Base-by-base conservation (phyloP, 1,139 yeast genomes). In the Zygoascus sp. region DNA sequence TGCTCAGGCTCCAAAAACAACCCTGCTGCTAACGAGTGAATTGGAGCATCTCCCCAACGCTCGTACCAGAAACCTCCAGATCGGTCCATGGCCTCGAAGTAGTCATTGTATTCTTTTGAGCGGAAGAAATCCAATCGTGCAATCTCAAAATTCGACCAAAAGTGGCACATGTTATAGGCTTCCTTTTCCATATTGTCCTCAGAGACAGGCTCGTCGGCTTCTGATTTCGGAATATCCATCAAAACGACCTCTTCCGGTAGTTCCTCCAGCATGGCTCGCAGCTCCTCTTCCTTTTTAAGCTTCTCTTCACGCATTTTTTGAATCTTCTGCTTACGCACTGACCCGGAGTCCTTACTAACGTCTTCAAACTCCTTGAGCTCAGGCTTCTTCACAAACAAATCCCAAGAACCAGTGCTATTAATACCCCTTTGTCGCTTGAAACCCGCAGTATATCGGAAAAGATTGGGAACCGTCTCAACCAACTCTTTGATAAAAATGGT, bases 11-110 rank as follows among this genome's bases (percentile, higher is more conserved):
- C 74, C 40, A 88, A 67, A 59, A 83, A 71, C 75, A 89, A 73
- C 0, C 88, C 94, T 5, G 84, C 76, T 0, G 92, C 97, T 19
- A 89, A 68, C 1, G 95, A 83, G 63, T 88, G 97, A 2, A 89
- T 80, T 0, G 96, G 95, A 0, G 96, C 96, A 70, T 89, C 97
- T 1, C 97, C 97, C 96, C 96, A 89, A 59, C 96, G 69, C 62
- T 89, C 96, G 46, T 75, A 75, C 73, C 80, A 87, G 60, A 89
- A 89, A 0, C 97, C 97, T 8, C 90, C 88, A 10, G 81, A 72
- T 10, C 64, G 48, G 49, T 89, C 96, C 46, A 89, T 66, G 53
- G 73, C 78, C 32, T 80, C 66, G 62, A 84, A 86, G 60, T 82
- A 88, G 19, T 73, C 72, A 49, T 78, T 72, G 63, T 89, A 89